Percentiles rank a stretch among this genome's conserved stretches.
Conservation (phyloP, 2,329 filamentous ascomycete genomes). For the Pseudocercospora pini-densiflorae region DNA sequence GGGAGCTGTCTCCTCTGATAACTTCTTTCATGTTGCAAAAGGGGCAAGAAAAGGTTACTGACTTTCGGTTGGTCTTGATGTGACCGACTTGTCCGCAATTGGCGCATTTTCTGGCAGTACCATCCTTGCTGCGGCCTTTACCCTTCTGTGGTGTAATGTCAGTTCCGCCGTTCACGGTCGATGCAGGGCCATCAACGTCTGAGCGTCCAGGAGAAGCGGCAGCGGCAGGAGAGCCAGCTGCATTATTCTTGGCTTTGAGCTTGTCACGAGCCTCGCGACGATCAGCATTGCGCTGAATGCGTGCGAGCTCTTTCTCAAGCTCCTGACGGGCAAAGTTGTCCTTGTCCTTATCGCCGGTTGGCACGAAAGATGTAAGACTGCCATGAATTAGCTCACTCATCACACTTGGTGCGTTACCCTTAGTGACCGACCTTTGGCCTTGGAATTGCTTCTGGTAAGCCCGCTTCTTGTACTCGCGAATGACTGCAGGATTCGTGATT, state of each 20-base stretch:
- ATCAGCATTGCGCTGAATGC: constrained; percentile 89
- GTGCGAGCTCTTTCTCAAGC: constrained; percentile 74
- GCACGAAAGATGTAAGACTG: constrained; percentile 48
- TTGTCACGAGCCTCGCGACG: constrained; percentile 88
- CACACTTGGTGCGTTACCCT: background rate
- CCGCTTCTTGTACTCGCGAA: constrained; percentile 83
- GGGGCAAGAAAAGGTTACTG: constrained; percentile 45
- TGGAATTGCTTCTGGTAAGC: constrained; percentile 73
- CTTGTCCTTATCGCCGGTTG: constrained; percentile 69
- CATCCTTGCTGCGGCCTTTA: constrained; percentile 63
- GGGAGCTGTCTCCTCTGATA: constrained; percentile 22
- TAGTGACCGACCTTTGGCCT: constrained; percentile 64
- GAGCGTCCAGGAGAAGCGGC: constrained; percentile 48
- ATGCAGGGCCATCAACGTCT: constrained; percentile 51
- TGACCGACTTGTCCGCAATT: constrained; percentile 97
- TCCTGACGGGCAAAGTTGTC: constrained; percentile 63
- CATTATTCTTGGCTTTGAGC: constrained; percentile 65
- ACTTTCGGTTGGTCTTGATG: constrained; percentile 99
- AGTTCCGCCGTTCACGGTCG: constrained; percentile 23
- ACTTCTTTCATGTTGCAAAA: constrained; percentile 22
- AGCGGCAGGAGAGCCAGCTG: constrained; percentile 50
- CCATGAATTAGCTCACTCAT: constrained; percentile 4
- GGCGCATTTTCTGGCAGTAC: constrained; percentile 82
- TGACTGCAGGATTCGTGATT: constrained; percentile 74
- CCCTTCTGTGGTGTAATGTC: constrained; percentile 37